Evolutionary conservation across 2,329 filamentous ascomycete genomes (phyloP).

Genomic region (Fusarium pseudocircinatum): DNA sequence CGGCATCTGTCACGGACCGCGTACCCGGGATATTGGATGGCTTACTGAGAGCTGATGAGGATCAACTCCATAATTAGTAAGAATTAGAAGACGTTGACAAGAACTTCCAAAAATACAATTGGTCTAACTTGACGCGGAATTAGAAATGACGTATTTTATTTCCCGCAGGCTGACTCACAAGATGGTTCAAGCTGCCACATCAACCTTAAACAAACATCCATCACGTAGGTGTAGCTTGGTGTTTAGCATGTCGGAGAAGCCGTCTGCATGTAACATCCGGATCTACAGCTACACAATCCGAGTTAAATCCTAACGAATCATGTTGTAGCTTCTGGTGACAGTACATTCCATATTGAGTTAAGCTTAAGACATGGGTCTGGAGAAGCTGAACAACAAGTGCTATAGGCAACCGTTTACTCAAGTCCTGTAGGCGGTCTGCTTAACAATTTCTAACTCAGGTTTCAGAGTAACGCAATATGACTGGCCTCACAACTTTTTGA

Average conservation of each 20-base stretch:
- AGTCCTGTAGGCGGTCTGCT: constrained; percentile 28
- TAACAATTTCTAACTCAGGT: constrained; percentile 34
- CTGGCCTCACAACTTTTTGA: neutral
- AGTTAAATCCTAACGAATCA: neutral
- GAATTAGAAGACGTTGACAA: neutral
- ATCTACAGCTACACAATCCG: neutral
- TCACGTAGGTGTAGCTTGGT: neutral
- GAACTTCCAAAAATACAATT: neutral
- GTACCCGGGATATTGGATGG: neutral
- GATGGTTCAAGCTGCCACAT: neutral
- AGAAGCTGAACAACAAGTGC: neutral
- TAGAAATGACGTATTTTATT: neutral
- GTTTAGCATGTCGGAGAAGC: constrained; percentile 11
- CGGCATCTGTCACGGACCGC: neutral
- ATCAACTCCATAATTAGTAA: neutral
- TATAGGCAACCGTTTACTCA: neutral
- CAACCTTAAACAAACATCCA: neutral
- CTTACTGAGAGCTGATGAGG: constrained; percentile 4
- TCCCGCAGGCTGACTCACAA: neutral
- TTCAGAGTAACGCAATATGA: neutral
- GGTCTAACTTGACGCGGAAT: neutral
- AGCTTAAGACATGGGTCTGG: neutral
- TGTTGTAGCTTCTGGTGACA: neutral
- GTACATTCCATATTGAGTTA: neutral
- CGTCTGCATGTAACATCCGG: constrained; percentile 27